Conservation (phyloP, 768 basidiomycete genomes). For the Russula virescens region DNA sequence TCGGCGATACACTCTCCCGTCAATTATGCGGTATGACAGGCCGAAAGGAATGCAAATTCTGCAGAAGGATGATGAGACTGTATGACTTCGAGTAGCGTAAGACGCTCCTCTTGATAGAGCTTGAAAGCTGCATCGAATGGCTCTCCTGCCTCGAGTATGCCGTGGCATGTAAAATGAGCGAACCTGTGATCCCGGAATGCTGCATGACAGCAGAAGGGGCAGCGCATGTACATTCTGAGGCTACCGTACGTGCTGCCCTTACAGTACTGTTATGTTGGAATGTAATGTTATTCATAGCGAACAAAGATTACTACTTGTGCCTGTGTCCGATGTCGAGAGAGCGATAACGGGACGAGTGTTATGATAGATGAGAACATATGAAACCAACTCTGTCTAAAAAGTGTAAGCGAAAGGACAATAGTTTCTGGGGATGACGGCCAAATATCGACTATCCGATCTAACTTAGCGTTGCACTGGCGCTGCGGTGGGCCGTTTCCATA, state of each 20-base stretch:
- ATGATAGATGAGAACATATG: background rate
- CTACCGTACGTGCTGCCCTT: too few relatives aligned
- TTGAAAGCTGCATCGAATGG: constrained; percentile 1
- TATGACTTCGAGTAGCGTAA: background rate
- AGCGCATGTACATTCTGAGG: too few relatives aligned
- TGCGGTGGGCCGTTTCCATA: constrained; percentile 1
- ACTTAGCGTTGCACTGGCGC: background rate
- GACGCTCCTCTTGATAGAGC: background rate
- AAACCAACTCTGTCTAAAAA: too few relatives aligned
- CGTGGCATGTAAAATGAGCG: constrained; percentile 10
- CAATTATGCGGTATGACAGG: background rate
- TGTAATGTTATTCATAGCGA: too few relatives aligned
- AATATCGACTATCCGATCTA: background rate
- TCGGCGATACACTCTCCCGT: background rate
- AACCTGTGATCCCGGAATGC: background rate
- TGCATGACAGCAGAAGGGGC: background rate
- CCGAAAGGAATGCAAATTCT: background rate
- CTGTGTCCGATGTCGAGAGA: background rate
- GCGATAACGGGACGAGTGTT: background rate
- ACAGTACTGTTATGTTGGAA: too few relatives aligned
- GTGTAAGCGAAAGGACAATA: background rate
- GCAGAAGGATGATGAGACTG: background rate
- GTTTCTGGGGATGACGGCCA: too few relatives aligned
- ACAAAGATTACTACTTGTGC: too few relatives aligned
- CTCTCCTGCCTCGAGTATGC: background rate